Evolutionary conservation across 2,329 filamentous ascomycete genomes (phyloP).

Genomic region (Colletotrichum sp.): DNA sequence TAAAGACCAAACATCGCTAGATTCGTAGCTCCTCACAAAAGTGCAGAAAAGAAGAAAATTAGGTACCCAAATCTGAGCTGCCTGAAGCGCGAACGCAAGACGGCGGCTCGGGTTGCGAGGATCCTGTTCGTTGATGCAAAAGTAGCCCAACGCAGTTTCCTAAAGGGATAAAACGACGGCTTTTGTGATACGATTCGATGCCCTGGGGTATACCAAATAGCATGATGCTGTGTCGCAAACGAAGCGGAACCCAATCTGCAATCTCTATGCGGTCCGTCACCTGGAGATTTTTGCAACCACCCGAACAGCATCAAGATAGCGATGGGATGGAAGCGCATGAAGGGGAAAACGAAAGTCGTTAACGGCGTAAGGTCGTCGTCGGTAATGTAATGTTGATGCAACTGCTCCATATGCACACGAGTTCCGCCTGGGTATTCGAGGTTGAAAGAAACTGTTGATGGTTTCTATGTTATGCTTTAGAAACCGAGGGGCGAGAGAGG

Average conservation of each 20-base stretch:
- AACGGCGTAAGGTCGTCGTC: constrained; percentile 41
- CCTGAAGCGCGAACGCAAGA: not conserved
- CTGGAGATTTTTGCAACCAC: not conserved
- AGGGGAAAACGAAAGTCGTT: constrained; percentile 29
- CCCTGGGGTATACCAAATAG: constrained; percentile 22
- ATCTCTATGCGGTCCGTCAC: not conserved
- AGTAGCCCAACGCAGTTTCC: constrained; percentile 9
- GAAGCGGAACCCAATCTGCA: constrained; percentile 1
- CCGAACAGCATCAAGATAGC: not conserved
- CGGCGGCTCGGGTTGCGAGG: not conserved
- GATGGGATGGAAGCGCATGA: not conserved
- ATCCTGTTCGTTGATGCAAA: constrained; percentile 1
- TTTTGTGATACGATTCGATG: constrained; percentile 21
- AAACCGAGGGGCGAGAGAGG: constrained; percentile 68
- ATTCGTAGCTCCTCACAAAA: constrained; percentile 14
- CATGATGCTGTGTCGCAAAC: constrained; percentile 17
- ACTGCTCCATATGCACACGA: constrained; percentile 12
- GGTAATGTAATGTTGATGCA: constrained; percentile 23
- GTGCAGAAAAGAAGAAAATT: constrained; percentile 8
- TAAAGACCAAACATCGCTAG: constrained; percentile 21
- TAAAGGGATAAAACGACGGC: constrained; percentile 21
- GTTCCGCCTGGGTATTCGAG: constrained; percentile 20
- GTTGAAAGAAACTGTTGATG: constrained; percentile 22
- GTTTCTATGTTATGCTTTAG: constrained; percentile 29
- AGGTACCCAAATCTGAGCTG: constrained; percentile 13